Conservation (phyloP, 305 asterid species). For the Fraxinus platypoda region DNA sequence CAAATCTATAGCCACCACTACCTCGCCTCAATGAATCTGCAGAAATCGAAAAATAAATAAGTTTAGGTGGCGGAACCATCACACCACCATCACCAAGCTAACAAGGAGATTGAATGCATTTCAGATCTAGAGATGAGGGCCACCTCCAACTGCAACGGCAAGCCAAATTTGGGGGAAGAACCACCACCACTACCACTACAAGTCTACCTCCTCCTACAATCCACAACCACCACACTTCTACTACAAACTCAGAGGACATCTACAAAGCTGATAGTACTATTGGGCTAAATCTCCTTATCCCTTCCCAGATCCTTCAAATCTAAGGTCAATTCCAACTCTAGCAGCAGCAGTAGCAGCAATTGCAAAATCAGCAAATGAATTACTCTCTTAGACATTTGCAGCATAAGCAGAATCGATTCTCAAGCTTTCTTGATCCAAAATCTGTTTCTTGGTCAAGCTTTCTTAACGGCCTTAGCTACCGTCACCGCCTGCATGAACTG, state of each 20-base stretch:
- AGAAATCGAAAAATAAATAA: no score
- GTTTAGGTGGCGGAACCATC: neutral
- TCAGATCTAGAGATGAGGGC: neutral
- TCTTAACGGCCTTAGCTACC: no score
- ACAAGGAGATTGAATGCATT: neutral
- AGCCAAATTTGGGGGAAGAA: neutral
- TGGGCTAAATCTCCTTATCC: neutral
- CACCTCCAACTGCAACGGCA: neutral
- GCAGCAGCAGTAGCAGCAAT: neutral
- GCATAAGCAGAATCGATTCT: neutral
- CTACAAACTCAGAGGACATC: neutral
- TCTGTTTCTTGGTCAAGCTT: neutral
- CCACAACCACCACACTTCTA: neutral
- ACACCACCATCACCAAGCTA: neutral
- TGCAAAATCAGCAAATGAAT: neutral
- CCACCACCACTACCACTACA: no score
- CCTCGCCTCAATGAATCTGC: neutral
- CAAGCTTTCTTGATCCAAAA: neutral
- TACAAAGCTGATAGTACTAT: neutral
- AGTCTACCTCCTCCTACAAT: neutral
- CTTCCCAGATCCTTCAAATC: neutral
- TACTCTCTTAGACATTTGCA: neutral
- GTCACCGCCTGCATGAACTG: neutral
- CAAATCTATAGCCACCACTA: no score
- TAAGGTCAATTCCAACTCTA: no score